Conservation (phyloP, 345 rosid species). For the Salix viminalis region DNA sequence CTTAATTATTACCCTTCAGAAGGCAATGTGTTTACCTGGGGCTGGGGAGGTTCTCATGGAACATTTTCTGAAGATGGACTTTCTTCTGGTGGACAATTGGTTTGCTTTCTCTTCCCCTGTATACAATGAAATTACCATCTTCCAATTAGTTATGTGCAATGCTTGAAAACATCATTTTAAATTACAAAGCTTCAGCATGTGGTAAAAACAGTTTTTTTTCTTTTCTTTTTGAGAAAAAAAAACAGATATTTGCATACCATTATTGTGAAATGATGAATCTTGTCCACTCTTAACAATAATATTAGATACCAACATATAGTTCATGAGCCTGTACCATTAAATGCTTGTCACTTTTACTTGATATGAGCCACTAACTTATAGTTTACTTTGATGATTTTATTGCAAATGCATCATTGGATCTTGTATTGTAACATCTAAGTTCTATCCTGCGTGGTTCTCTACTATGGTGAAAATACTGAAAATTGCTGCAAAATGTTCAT, state of each 20-base stretch:
- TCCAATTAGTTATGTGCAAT: not conserved
- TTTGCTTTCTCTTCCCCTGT: conserved; percentile 28
- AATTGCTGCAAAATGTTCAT: not conserved
- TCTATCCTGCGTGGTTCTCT: not conserved
- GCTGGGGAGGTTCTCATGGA: conserved; percentile 95
- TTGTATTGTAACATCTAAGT: not conserved
- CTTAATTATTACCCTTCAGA: conserved; percentile 33
- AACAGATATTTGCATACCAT: not conserved
- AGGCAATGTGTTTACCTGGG: conserved; percentile 84
- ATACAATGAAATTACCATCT: not conserved
- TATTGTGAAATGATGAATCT: too few relatives aligned
- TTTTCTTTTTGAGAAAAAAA: not conserved
- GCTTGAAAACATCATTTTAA: not conserved
- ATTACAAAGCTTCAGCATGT: not conserved
- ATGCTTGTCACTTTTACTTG: not conserved
- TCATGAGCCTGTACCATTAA: not conserved
- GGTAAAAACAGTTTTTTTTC: not conserved
- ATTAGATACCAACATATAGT: not conserved
- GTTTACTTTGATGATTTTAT: not conserved
- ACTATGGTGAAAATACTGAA: not conserved
- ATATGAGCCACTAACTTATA: not conserved
- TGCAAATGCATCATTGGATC: not conserved
- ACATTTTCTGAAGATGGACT: conserved; percentile 87
- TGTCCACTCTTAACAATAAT: too few relatives aligned
- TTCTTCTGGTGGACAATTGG: conserved; percentile 97